Evolutionary conservation across 2,329 filamentous ascomycete species (phyloP), one percentile per base, ranked within the genome.

Genomic region (Geosmithia morbida): DNA sequence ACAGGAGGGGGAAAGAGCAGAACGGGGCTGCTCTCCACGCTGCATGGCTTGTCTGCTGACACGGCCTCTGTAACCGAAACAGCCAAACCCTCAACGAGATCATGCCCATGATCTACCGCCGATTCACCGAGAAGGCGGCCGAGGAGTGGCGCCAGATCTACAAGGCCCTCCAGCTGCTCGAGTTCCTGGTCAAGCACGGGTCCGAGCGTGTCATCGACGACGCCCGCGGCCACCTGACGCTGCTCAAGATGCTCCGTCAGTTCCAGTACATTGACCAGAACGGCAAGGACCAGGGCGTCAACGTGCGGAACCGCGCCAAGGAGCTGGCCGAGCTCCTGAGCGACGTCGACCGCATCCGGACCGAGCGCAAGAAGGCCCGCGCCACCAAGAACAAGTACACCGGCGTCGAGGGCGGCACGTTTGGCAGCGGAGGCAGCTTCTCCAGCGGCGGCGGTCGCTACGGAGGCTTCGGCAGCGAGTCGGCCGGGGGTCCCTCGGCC

Each of bases 121-220:
- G 92, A 54, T 98, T 98, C 66, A 98, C 92, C 51, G 92, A 98
- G 64, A 98, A 98, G 72, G 77, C 88, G 7, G 90, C 92, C 48
- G 92, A 98, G 63, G 92, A 98, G 68, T 98, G 92, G 92, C 80
- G 92, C 55, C 92, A 98, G 66, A 98, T 98, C 61, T 98, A 98
- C 77, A 98, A 98, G 73, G 84, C 87, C 10, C 81, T 98, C 20
- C 92, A 97, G 73, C 75, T 98, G 48, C 83, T 98, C 61, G 90
- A 98, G 64, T 94, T 95, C 60, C 77, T 98, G 30, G 84, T 98
- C 68, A 98, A 98, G 72, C 92, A 98, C 64, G 92, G 92, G 52
- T 97, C 92, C 13, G 92, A 98, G 66, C 79, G 92, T 48, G 92
- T 98, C 39, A 90, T 98, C 54, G 92, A 98, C 66, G 92, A 98